Percentiles rank a stretch among this genome's conserved stretches.
phyloP scores from a whole-genome alignment of 2,329 filamentous ascomycete genomes.

The Ceratocystis lukuohia region DNA sequence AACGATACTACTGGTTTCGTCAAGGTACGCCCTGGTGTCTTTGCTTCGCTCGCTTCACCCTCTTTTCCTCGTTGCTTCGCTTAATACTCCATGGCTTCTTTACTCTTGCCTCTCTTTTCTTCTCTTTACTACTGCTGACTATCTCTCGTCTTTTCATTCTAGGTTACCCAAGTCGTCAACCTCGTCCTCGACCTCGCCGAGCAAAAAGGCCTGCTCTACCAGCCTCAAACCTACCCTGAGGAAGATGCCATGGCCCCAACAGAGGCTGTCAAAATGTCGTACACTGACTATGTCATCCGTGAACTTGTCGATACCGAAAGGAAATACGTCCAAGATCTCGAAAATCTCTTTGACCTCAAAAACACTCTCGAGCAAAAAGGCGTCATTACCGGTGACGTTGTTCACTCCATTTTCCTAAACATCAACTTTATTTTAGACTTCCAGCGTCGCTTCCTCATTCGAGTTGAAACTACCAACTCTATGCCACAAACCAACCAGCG shows the following conservation, averaged over 20 bases:
- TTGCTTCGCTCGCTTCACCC: background rate
- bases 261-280: slow-evolving; percentile 54
- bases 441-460: slow-evolving; percentile 85
- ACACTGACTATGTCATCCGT: slow-evolving; percentile 75
- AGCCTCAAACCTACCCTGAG: slow-evolving; percentile 45
- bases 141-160: background rate
- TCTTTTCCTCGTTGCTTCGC: background rate
- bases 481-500: slow-evolving; percentile 63
- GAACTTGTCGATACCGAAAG: slow-evolving; percentile 91
- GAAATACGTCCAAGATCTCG: slow-evolving; percentile 94
- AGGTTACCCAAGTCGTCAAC: slow-evolving; percentile 82
- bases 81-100: background rate
- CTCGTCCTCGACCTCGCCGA: slow-evolving; percentile 79
- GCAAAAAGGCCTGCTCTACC: slow-evolving; percentile 57
- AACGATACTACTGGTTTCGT: slow-evolving; percentile 96
- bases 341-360: slow-evolving; percentile 86
- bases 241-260: slow-evolving; percentile 31
- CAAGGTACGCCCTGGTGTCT: slow-evolving; percentile 47
- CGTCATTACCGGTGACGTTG: slow-evolving; percentile 72
- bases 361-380: slow-evolving; percentile 79
- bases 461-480: slow-evolving; percentile 89
- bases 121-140: background rate
- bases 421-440: slow-evolving; percentile 91
- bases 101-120: background rate
- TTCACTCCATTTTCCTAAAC: slow-evolving; percentile 94